phyloP scores from a whole-genome alignment of 2,329 filamentous ascomycete genomes.

The Stenocarpella maydis region DNA sequence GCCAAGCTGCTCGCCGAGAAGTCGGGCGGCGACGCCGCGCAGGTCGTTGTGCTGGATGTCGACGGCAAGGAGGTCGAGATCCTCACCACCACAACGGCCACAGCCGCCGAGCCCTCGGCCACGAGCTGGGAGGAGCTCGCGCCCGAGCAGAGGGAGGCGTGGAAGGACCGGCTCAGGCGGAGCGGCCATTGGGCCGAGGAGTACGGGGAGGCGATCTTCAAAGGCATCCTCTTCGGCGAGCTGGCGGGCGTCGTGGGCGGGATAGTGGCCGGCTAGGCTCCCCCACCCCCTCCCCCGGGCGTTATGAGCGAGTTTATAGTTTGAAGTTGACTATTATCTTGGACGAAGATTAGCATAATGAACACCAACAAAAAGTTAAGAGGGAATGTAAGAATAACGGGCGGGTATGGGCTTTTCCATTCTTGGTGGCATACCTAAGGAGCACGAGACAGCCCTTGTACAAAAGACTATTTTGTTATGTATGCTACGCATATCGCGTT shows the following conservation, averaged over 20 bases:
- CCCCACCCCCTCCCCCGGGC: constrained; percentile 10
- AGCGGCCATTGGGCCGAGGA: constrained; percentile 82
- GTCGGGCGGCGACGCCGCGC: constrained; percentile 19
- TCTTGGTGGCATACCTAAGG: not conserved
- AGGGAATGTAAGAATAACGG: not conserved
- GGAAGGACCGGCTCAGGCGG: constrained; percentile 71
- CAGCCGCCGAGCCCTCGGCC: not conserved
- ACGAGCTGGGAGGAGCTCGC: constrained; percentile 74
- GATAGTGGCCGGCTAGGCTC: constrained; percentile 55
- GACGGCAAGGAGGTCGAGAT: constrained; percentile 43
- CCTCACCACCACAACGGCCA: not conserved
- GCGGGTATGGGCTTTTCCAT: not conserved
- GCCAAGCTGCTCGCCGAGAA: constrained; percentile 32
- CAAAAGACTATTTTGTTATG: not conserved
- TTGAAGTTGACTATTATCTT: not conserved
- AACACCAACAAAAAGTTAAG: too few relatives aligned
- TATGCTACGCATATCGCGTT: not conserved
- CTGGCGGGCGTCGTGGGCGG: constrained; percentile 69
- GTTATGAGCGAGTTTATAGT: not conserved
- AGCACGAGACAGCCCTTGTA: not conserved
- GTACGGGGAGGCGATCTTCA: constrained; percentile 79
- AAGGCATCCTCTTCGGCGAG: constrained; percentile 80
- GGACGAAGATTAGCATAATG: not conserved
- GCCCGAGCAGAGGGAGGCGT: constrained; percentile 67
- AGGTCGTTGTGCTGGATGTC: constrained; percentile 38